Percentiles rank a stretch among this genome's conserved stretches.
Conservation (phyloP, 2,329 filamentous ascomycete genomes). For the Sporothrix protearum region DNA sequence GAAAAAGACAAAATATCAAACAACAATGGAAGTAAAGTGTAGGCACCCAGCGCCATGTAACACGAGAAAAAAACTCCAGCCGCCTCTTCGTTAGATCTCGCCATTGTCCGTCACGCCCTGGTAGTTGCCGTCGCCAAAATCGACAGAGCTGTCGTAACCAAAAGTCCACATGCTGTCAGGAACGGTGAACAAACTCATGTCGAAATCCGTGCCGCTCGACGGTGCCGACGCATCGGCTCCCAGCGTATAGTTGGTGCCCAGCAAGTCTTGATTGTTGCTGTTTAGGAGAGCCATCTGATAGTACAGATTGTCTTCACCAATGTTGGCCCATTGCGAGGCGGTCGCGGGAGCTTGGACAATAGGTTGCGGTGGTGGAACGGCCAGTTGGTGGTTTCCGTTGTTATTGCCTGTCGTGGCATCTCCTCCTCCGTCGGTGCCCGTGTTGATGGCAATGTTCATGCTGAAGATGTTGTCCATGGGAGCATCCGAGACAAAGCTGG, state of each 20-base stretch:
- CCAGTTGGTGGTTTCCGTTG: neutral
- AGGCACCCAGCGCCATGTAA: no score
- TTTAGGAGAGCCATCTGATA: neutral
- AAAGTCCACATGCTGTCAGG: neutral
- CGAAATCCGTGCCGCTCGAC: neutral
- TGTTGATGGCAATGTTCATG: neutral
- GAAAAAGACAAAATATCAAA: neutral
- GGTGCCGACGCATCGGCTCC: neutral
- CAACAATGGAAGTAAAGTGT: no score
- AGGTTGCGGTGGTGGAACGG: neutral
- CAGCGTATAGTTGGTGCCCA: neutral
- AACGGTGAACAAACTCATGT: neutral
- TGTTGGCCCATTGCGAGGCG: neutral
- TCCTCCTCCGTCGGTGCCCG: neutral
- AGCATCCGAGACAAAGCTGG: neutral
- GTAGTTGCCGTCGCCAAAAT: no score
- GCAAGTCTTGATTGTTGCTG: neutral
- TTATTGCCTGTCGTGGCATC: neutral
- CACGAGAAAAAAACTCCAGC: neutral
- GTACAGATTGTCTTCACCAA: neutral
- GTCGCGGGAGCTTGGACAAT: neutral
- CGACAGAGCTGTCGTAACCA: neutral
- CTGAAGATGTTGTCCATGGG: conserved; percentile 1
- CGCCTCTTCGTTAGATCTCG: neutral
- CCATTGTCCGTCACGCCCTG: neutral